These are phyloP conservation scores for Citrullus amarus DNA, from an alignment of 306 rosid genomes.

Conservation along the genomic window DNA sequence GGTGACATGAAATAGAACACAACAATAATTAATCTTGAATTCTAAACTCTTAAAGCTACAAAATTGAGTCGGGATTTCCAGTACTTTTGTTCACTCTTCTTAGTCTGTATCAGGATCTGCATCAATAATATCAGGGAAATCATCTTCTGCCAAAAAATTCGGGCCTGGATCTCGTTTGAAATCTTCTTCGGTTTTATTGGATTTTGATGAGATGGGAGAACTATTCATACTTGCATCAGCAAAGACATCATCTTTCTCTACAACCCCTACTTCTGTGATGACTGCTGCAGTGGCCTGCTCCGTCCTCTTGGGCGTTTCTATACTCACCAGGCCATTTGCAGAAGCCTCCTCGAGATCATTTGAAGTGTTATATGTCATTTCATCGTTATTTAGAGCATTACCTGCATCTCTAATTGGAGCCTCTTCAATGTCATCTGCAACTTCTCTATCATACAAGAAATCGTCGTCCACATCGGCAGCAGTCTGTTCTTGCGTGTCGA, in stretches of 20 bases:
- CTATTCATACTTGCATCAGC: slow-evolving; percentile 11
- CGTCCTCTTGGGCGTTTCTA: slow-evolving; percentile 16
- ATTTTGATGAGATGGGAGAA: slow-evolving; percentile 12
- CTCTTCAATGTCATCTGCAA: slow-evolving; percentile 30
- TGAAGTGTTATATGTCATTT: slow-evolving; percentile 19
- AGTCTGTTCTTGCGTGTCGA: slow-evolving; percentile 19
- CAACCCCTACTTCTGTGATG: background rate
- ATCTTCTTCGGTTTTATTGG: slow-evolving; percentile 13
- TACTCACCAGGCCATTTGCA: slow-evolving; percentile 10
- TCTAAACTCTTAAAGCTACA: background rate
- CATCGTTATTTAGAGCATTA: slow-evolving; percentile 11
- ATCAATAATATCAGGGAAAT: slow-evolving; percentile 62
- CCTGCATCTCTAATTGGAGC: slow-evolving; percentile 13
- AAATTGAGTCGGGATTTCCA: background rate
- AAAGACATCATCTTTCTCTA: slow-evolving; percentile 3
- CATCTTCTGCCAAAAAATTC: slow-evolving; percentile 13
- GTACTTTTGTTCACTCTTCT: slow-evolving; percentile 12
- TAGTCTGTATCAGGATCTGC: slow-evolving; percentile 57
- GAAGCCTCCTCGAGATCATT: slow-evolving; percentile 14
- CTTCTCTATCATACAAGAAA: slow-evolving; percentile 28
- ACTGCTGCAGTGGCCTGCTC: slow-evolving; percentile 13
- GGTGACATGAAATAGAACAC: background rate
- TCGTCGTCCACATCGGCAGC: slow-evolving; percentile 27
- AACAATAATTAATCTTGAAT: background rate
- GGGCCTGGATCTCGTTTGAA: slow-evolving; percentile 15